Evolutionary conservation across 2,329 filamentous ascomycete species (phyloP).

Genomic region (Colletotrichum shisoi): DNA sequence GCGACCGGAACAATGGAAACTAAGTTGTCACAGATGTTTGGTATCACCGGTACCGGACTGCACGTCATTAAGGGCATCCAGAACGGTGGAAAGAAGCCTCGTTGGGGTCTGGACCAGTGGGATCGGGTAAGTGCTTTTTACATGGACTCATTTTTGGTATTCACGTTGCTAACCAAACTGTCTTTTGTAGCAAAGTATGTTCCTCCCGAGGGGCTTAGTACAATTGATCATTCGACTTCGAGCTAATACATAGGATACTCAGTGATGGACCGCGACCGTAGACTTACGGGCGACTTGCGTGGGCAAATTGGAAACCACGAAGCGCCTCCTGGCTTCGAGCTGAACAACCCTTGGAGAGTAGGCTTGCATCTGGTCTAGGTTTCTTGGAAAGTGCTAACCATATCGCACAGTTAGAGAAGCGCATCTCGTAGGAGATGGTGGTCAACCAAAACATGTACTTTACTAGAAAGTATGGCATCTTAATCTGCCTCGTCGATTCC

Average conservation of each 20-base stretch:
- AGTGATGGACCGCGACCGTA: slow-evolving; percentile 73
- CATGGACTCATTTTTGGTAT: background rate
- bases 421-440: slow-evolving; percentile 53
- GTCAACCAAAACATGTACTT: slow-evolving; percentile 19
- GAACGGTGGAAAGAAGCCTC: slow-evolving; percentile 68
- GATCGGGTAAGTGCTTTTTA: slow-evolving; percentile 59
- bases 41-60: slow-evolving; percentile 65
- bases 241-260: slow-evolving; percentile 32
- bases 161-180: slow-evolving; percentile 46
- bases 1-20: slow-evolving; percentile 34
- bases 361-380: slow-evolving; percentile 40
- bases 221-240: background rate
- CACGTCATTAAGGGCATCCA: slow-evolving; percentile 64
- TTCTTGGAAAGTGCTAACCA: slow-evolving; percentile 35
- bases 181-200: slow-evolving; percentile 62
- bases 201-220: background rate
- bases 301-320: slow-evolving; percentile 64
- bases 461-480: slow-evolving; percentile 12
- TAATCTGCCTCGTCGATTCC: background rate
- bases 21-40: slow-evolving; percentile 65
- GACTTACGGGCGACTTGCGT: slow-evolving; percentile 66
- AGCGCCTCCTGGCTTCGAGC: slow-evolving; percentile 67
- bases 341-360: slow-evolving; percentile 72
- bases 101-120: slow-evolving; percentile 70
- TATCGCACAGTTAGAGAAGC: slow-evolving; percentile 59